These are phyloP conservation scores for Pseudogymnoascus sp. DNA, from an alignment of 2,329 filamentous ascomycete species.

Conservation along the genomic window DNA sequence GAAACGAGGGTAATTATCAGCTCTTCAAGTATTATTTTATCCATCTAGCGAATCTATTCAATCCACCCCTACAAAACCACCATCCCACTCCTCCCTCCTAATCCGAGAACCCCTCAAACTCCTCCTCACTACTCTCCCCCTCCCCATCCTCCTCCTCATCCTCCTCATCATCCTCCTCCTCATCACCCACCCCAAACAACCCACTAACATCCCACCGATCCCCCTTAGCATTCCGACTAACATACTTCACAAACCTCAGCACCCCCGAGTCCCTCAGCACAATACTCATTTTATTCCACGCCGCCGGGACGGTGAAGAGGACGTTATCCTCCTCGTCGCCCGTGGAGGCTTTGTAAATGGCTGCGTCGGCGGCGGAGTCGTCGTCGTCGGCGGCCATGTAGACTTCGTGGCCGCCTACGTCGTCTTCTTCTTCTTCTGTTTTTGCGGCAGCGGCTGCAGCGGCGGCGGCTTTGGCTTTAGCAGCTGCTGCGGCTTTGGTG, in stretches of 20 bases:
- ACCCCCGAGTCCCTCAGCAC: constrained; percentile 81
- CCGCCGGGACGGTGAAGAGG: constrained; percentile 59
- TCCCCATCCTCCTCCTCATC: constrained; percentile 35
- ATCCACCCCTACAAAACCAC: neutral
- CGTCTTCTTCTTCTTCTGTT: constrained; percentile 39
- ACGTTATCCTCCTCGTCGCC: constrained; percentile 67
- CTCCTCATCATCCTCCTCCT: constrained; percentile 39
- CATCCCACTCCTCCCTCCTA: neutral
- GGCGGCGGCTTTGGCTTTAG: constrained; percentile 10
- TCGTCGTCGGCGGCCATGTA: constrained; percentile 90
- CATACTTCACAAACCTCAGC: constrained; percentile 93
- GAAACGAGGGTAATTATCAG: neutral
- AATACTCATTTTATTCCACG: constrained; percentile 87
- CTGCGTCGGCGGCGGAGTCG: constrained; percentile 62
- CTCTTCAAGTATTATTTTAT: neutral
- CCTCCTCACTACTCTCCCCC: constrained; percentile 40
- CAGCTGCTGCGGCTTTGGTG: constrained; percentile 21
- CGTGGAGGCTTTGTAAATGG: constrained; percentile 69
- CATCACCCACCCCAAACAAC: constrained; percentile 60
- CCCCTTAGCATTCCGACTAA: constrained; percentile 72
- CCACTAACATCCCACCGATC: constrained; percentile 90
- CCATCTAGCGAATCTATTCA: neutral
- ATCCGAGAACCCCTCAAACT: constrained; percentile 51
- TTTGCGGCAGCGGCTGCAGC: constrained; percentile 15
- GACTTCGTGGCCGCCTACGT: constrained; percentile 72